Evolutionary conservation across 257 asterid species (phyloP), one percentile per base, ranked within the genome.

Genomic region (Lantana camara): DNA sequence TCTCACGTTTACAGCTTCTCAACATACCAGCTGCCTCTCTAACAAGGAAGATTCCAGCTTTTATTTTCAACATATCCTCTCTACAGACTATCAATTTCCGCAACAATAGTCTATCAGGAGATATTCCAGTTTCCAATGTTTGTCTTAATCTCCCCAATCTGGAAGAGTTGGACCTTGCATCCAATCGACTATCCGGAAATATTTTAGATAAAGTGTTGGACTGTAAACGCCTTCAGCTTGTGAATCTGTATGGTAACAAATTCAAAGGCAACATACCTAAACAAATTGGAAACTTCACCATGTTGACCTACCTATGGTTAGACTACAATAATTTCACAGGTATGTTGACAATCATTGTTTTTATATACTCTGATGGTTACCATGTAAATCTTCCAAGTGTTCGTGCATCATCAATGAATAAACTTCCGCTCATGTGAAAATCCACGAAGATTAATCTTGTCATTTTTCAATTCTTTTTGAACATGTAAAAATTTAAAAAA

Each of bases 101-200:
- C 51, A 69, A 68, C 62, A 77, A 77, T 61, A 80, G 78, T 62
- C 68, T 83, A 2, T 83, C 87, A 0, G 89, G 94, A 69, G 67
- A 65, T 67, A 65, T 83, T 32, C 83, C 86, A 0, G 5, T 20
- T 35, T 15, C 12, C 44, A 34, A 38, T 27, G 21, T 52, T 63
- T 24, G 32, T 27, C 32, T 2, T 38, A 68, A 75, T 53, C 79
- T 69, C 23, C 69, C 83, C 1, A 60, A 41, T 61, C 78, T 85
- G 14, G 71, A 73, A 50, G 8, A 0, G 57, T 45, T 83, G 9
- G 9, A 10, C 54, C 79, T 86, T 38, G 6, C 10, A 0, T 37
- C 46, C 19, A 85, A 85, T 65, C 40, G 35, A 23, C 72, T 85
- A 14, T 75, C 54, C 9, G 85, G 90, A 13, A 67, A 57, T 14